Conservation (phyloP, 164 flowering plant genomes). For the Nymphaea colorata region DNA sequence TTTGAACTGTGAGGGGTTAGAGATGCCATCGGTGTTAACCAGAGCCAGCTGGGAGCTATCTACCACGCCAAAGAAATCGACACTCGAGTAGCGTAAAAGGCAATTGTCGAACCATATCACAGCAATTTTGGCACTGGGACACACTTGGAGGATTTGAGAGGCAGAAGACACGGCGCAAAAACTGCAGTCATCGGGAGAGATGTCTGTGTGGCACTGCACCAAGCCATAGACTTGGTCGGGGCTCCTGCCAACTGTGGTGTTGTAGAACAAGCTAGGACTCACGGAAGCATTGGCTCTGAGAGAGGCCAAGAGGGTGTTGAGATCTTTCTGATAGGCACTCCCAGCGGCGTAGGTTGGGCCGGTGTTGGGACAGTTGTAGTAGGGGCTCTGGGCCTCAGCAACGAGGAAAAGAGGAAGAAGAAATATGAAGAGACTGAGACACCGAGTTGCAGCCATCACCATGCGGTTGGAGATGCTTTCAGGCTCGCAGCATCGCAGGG, state of each 20-base stretch:
- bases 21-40: not conserved
- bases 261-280: not conserved
- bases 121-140: not conserved
- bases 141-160: not conserved
- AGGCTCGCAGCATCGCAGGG: too few relatives aligned
- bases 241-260: not conserved
- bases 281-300: not conserved
- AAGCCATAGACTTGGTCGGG: conserved; percentile 3
- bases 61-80: not conserved
- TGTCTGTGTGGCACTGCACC: not conserved
- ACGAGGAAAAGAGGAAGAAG: too few relatives aligned
- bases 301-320: conserved; percentile 1
- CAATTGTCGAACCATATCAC: conserved; percentile 1
- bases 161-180: not conserved
- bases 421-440: too few relatives aligned
- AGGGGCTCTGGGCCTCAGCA: not conserved
- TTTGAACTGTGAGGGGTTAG: conserved; percentile 1
- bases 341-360: conserved; percentile 1
- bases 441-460: not conserved
- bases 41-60: not conserved
- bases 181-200: not conserved
- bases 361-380: not conserved
- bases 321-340: conserved; percentile 9
- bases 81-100: conserved; percentile 4
- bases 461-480: too few relatives aligned